Evolutionary conservation across 805 yeast species (phyloP).

Genomic region (Maudiozyma turicensis): DNA sequence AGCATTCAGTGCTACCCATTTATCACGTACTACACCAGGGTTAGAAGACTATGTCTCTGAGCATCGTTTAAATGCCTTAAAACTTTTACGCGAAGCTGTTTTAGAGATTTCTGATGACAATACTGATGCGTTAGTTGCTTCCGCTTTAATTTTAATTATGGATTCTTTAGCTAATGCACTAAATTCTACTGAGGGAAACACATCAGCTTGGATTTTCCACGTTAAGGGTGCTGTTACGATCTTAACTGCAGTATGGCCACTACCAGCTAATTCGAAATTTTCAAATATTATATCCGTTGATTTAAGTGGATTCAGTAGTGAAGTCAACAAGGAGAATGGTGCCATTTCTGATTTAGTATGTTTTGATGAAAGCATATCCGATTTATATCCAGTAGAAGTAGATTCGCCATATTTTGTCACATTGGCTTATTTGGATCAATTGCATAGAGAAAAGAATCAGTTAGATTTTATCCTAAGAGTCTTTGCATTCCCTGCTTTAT

Average conservation of each 20-base stretch:
- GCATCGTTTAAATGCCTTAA: slow-evolving; percentile 80
- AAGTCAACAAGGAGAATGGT: slow-evolving; percentile 30
- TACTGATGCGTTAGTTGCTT: slow-evolving; percentile 88
- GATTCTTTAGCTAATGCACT: slow-evolving; percentile 92
- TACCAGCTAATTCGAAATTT: slow-evolving; percentile 58
- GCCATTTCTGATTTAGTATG: slow-evolving; percentile 55
- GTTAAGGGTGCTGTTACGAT: slow-evolving; percentile 96
- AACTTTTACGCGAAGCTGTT: slow-evolving; percentile 76
- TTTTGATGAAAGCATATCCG: slow-evolving; percentile 77
- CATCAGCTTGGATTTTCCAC: slow-evolving; percentile 94
- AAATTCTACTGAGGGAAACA: slow-evolving; percentile 21
- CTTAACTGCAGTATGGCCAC: slow-evolving; percentile 91
- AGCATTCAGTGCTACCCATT: slow-evolving; percentile 88
- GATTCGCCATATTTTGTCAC: slow-evolving; percentile 84
- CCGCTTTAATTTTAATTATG: slow-evolving; percentile 81
- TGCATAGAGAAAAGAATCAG: slow-evolving; percentile 72
- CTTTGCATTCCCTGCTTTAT: slow-evolving; percentile 86
- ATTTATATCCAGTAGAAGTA: slow-evolving; percentile 75
- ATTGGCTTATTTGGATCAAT: slow-evolving; percentile 72
- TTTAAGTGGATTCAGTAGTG: slow-evolving; percentile 78
- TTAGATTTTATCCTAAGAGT: slow-evolving; percentile 79
- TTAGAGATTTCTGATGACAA: slow-evolving; percentile 73
- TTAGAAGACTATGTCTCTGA: slow-evolving; percentile 72
- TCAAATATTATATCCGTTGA: slow-evolving; percentile 74
- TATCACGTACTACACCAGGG: slow-evolving; percentile 66